phyloP scores from a whole-genome alignment of 768 basidiomycete genomes.

The Clitopilus passeckerianus region DNA sequence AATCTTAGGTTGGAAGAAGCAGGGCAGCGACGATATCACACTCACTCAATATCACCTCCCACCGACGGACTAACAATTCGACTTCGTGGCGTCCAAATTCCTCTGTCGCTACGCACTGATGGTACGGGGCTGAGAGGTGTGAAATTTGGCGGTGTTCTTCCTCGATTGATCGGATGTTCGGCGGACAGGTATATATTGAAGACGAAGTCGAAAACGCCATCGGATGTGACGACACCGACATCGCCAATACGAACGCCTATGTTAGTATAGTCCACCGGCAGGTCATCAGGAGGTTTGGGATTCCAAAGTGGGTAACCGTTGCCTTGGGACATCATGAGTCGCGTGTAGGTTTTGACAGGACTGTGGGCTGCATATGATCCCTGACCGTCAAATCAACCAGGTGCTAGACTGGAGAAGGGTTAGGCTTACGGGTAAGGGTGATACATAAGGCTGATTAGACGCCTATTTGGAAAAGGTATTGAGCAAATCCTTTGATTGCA shows the following conservation, averaged over 20 bases:
- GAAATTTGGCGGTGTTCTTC: background rate
- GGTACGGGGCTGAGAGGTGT: background rate
- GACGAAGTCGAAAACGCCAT: background rate
- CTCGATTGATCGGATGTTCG: background rate
- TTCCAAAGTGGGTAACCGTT: background rate
- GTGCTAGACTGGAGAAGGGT: background rate
- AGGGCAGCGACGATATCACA: background rate
- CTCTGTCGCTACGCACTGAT: background rate
- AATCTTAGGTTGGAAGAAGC: too few species aligned
- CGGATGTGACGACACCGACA: background rate
- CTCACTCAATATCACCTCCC: background rate
- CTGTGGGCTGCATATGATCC: background rate
- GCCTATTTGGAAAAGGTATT: background rate
- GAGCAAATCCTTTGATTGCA: background rate
- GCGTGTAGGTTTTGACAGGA: background rate
- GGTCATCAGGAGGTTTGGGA: background rate
- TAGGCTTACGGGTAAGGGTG: background rate
- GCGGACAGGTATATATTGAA: background rate
- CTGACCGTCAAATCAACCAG: background rate
- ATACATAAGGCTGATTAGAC: background rate
- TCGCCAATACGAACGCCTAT: background rate
- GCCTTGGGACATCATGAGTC: background rate
- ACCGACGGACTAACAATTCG: background rate
- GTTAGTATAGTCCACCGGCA: background rate
- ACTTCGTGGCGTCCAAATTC: background rate